Percentiles rank a stretch among this genome's conserved stretches.
These are phyloP conservation scores for Amesomyces nigricolor DNA, from an alignment of 2,329 filamentous ascomycete genomes.

Conservation along the genomic window DNA sequence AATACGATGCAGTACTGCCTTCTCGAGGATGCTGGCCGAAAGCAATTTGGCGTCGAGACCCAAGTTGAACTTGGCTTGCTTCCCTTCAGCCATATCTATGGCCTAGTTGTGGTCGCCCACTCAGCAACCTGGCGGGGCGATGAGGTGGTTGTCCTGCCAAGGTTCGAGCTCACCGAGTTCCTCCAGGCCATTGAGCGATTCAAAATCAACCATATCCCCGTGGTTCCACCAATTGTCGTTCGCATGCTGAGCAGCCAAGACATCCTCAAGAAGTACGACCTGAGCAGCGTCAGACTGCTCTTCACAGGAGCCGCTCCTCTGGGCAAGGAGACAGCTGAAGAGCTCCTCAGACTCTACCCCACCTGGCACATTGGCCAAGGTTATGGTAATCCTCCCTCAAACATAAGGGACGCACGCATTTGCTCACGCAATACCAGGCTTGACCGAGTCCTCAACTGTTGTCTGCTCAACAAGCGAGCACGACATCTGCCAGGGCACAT, in stretches of 20 bases:
- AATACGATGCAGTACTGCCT: conserved; percentile 60
- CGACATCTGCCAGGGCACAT: conserved; percentile 67
- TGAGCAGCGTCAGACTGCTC: conserved; percentile 59
- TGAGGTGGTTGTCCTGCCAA: conserved; percentile 64
- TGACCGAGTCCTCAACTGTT: conserved; percentile 73
- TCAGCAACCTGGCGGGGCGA: conserved; percentile 64
- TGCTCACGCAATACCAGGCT: conserved; percentile 37
- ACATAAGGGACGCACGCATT: background rate
- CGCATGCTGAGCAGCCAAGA: conserved; percentile 62
- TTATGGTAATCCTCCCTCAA: conserved; percentile 50
- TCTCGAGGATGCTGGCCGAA: conserved; percentile 38
- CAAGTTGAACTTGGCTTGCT: conserved; percentile 60
- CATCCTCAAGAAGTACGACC: conserved; percentile 59
- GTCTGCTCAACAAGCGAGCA: conserved; percentile 53
- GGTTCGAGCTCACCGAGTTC: conserved; percentile 66
- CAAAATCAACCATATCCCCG: conserved; percentile 60
- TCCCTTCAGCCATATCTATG: conserved; percentile 78
- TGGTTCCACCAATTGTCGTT: conserved; percentile 81
- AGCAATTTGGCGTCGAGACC: conserved; percentile 34
- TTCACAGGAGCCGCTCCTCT: conserved; percentile 76
- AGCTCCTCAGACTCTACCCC: conserved; percentile 56
- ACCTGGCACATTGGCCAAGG: conserved; percentile 61
- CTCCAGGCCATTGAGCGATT: conserved; percentile 60
- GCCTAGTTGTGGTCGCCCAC: conserved; percentile 65
- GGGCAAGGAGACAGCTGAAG: conserved; percentile 64